A percentile compares a stretch with the other conserved stretches of the same genome.
Evolutionary conservation across 202 grass and related monocot genomes (phyloP).

Genomic region (Brachypodium distachyon): DNA sequence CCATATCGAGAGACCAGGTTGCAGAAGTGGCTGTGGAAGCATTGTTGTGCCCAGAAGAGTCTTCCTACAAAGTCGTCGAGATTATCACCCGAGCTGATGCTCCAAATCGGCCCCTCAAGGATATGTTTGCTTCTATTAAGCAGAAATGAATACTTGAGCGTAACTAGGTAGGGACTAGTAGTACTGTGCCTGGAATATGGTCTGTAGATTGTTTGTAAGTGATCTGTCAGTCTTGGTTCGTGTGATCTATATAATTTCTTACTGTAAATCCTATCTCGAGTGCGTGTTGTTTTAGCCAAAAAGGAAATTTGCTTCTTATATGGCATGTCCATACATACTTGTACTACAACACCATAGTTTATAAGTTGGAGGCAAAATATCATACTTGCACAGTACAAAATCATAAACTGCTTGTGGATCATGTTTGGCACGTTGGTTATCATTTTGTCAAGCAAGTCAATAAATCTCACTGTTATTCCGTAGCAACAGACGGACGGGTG

Average conservation of each 20-base stretch:
- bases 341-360: too few species aligned
- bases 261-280: background rate
- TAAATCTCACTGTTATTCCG: too few species aligned
- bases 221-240: background rate
- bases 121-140: conserved; percentile 32
- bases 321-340: too few species aligned
- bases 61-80: conserved; percentile 51
- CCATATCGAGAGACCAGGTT: conserved; percentile 54
- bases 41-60: conserved; percentile 32
- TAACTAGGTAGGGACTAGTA: too few species aligned
- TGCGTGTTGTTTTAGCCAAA: too few species aligned
- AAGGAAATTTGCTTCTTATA: too few species aligned
- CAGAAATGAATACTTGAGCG: conserved; percentile 4
- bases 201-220: background rate
- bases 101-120: conserved; percentile 23
- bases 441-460: too few species aligned
- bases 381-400: too few species aligned
- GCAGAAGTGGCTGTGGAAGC: conserved; percentile 45
- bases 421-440: too few species aligned
- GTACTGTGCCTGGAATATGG: background rate
- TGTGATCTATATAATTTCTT: background rate
- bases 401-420: too few species aligned
- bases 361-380: too few species aligned
- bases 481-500: too few species aligned
- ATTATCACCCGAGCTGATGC: conserved; percentile 33